These are phyloP conservation scores for Penicillium bovifimosum DNA, from an alignment of 495 filamentous ascomycete species.

Conservation along the genomic window DNA sequence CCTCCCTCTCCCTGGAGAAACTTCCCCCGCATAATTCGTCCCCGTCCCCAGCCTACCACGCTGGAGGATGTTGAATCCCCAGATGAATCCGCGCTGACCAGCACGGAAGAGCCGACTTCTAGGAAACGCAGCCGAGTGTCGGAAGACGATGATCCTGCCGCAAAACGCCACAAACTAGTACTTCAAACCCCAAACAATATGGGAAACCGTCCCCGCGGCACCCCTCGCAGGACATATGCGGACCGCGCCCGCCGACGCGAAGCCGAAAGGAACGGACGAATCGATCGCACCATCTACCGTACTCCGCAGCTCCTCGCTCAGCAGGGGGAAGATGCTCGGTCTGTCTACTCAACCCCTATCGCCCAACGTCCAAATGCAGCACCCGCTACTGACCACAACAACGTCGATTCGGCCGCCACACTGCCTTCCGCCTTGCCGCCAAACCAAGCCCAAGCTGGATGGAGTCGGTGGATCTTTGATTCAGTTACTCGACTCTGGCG, in stretches of 20 bases:
- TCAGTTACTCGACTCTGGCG: slow-evolving; percentile 16
- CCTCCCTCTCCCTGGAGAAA: neutral
- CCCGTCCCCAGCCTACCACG: no score
- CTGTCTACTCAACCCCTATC: neutral
- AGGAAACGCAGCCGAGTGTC: neutral
- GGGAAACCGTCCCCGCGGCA: neutral
- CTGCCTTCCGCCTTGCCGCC: neutral
- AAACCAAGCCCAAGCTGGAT: neutral
- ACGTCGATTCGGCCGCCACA: slow-evolving; percentile 3
- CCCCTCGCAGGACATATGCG: slow-evolving; percentile 17
- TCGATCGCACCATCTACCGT: slow-evolving; percentile 33
- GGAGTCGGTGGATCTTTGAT: slow-evolving; percentile 17
- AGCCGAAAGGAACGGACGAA: slow-evolving; percentile 24
- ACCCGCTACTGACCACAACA: neutral
- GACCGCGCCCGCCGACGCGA: slow-evolving; percentile 28
- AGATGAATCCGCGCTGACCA: slow-evolving; percentile 1
- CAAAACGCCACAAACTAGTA: neutral
- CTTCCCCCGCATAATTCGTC: neutral
- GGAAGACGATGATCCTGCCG: neutral
- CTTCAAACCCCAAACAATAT: neutral
- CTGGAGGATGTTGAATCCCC: neutral
- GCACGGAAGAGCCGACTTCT: neutral
- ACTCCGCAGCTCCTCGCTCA: slow-evolving; percentile 31
- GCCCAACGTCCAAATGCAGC: neutral
- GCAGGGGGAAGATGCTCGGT: slow-evolving; percentile 16